Percentiles rank a stretch among this genome's conserved stretches.
phyloP scores from a whole-genome alignment of 306 rosid genomes.

The Prunus davidiana region DNA sequence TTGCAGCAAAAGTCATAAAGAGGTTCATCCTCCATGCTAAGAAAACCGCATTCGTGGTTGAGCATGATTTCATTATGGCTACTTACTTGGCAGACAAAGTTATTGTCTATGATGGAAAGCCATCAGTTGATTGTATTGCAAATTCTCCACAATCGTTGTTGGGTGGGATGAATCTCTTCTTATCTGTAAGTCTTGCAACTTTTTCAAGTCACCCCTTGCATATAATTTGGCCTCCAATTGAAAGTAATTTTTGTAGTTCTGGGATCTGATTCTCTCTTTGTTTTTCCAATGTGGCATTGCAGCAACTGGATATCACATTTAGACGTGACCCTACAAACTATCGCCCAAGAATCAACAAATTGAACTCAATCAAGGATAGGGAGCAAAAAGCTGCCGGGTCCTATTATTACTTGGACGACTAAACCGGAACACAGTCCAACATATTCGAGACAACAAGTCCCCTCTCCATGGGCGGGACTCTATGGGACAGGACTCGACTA shows the following conservation, averaged over 20 bases:
- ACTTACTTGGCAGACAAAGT: constrained; percentile 98
- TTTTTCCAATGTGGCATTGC: constrained; percentile 17
- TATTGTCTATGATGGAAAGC: constrained; percentile 84
- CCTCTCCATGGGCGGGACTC: not conserved
- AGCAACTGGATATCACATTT: constrained; percentile 93
- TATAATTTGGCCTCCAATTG: not conserved
- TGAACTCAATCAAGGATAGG: constrained; percentile 84
- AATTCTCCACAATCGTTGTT: constrained; percentile 85
- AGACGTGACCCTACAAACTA: constrained; percentile 93
- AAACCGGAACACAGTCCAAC: not conserved
- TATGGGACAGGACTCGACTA: not conserved
- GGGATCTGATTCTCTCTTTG: not conserved
- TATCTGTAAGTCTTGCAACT: constrained; percentile 66
- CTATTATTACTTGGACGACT: constrained; percentile 83
- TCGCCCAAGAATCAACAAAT: constrained; percentile 91
- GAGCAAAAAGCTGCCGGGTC: constrained; percentile 92
- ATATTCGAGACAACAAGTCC: not conserved
- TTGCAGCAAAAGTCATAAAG: constrained; percentile 87
- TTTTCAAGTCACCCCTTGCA: not conserved
- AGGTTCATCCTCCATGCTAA: constrained; percentile 96
- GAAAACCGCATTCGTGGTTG: constrained; percentile 96
- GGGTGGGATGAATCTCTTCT: constrained; percentile 95
- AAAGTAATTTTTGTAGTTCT: too few species aligned
- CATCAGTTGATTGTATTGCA: constrained; percentile 84
- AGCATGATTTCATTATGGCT: constrained; percentile 98